Base-by-base conservation (phyloP, 2,329 filamentous ascomycete species). In the Penicillium decumbens region DNA sequence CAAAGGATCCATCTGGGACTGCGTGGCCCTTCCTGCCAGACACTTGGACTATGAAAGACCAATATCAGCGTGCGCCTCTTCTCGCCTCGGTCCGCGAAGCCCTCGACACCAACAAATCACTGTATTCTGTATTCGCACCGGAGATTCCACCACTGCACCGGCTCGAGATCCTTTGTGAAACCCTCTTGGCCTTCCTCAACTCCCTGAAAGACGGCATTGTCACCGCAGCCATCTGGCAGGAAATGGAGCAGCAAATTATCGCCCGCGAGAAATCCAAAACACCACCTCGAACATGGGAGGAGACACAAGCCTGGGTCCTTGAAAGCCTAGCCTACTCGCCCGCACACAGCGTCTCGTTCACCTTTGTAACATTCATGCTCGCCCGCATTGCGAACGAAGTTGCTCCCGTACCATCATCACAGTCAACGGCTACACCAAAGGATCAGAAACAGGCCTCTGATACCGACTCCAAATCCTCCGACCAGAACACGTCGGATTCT, bases 301-400 rank as follows among this genome's bases (percentile, higher is more conserved):
- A 84, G 40, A 74, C 79, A 39, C 78, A 81, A 53, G 76, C 77
- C 33, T 76, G 75, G 65, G 72, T 93, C 1, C 80, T 95, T 4
- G 91, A 96, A 57, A 79, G 85, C 2, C 77, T 96, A 2, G 80
- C 85, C 0, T 75, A 80, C 1, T 79, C 82, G 0, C 87, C 89
- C 0, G 85, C 85, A 43, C 87, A 95, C 70, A 93, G 89, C 64
- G 91, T 95, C 47, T 87, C 87, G 0, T 95, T 96, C 63, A 87
- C 95, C 2, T 90, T 96, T 56, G 74, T 96, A 13, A 89, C 86
- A 0, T 84, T 88, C 7, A 91, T 90, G 70, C 77, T 96, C 9
- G 77, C 77, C 20, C 76, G 78, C 9, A 76, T 86, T 32, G 71
- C 77, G 25, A 73, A 74, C 29, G 82, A 85, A 60, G 68, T 84